Evolutionary conservation across 2,329 filamentous ascomycete species (phyloP).

Genomic region (Penicillium griseofulvum): DNA sequence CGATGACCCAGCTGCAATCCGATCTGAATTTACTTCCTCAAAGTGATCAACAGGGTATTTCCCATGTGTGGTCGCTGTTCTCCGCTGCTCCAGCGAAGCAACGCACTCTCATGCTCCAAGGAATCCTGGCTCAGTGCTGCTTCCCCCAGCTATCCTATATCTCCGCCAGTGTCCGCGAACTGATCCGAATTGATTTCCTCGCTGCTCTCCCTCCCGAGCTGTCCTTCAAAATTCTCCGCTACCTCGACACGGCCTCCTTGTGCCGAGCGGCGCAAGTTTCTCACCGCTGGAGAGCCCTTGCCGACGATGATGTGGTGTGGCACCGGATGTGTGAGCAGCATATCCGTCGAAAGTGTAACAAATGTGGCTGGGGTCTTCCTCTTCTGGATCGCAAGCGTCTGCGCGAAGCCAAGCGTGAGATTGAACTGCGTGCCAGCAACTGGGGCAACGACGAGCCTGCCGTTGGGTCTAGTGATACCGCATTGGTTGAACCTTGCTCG

Average conservation of each 20-base stretch:
- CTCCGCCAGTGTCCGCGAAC: slow-evolving; percentile 83
- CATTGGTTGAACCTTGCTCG: slow-evolving; percentile 19
- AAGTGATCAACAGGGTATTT: slow-evolving; percentile 89
- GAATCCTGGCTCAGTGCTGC: slow-evolving; percentile 93
- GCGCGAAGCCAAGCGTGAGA: slow-evolving; percentile 81
- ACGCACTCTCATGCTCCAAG: slow-evolving; percentile 92
- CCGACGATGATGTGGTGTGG: slow-evolving; percentile 98
- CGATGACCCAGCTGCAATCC: slow-evolving; percentile 93
- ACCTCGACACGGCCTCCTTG: slow-evolving; percentile 87
- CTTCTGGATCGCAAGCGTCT: slow-evolving; percentile 84
- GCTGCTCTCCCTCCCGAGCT: slow-evolving; percentile 84
- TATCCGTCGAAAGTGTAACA: slow-evolving; percentile 88
- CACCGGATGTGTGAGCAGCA: slow-evolving; percentile 98
- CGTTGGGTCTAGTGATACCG: slow-evolving; percentile 29
- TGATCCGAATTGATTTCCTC: slow-evolving; percentile 97
- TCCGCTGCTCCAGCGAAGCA: slow-evolving; percentile 93
- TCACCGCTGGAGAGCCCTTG: slow-evolving; percentile 77
- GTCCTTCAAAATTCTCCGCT: slow-evolving; percentile 88
- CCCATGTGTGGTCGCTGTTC: slow-evolving; percentile 96
- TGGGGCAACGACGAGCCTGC: slow-evolving; percentile 56
- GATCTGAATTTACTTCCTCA: slow-evolving; percentile 78
- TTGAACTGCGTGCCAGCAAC: slow-evolving; percentile 66
- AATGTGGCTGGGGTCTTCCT: slow-evolving; percentile 93
- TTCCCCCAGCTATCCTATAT: slow-evolving; percentile 95
- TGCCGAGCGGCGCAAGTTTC: slow-evolving; percentile 97